Percentiles rank a stretch among this genome's conserved stretches.
phyloP scores from a whole-genome alignment of 148 eudicot species.

The Camellia lanceoleosa region DNA sequence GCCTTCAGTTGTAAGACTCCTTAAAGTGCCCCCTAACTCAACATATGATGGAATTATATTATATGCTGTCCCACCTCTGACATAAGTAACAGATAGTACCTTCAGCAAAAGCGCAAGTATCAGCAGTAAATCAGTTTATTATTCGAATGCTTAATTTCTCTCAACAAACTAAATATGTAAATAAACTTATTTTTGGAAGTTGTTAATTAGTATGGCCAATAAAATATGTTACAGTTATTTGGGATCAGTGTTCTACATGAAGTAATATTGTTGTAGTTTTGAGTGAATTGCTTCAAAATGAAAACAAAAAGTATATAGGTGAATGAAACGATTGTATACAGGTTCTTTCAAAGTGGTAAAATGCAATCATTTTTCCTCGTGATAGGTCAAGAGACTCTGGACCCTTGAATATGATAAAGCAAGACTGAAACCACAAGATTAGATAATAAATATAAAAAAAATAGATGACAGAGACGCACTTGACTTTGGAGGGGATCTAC shows the following conservation, averaged over 20 bases:
- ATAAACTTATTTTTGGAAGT: not conserved
- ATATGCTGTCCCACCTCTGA: constrained; percentile 56
- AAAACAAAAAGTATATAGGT: no score
- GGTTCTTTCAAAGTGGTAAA: not conserved
- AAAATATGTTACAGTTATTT: not conserved
- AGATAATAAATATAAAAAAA: not conserved
- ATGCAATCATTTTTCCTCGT: not conserved
- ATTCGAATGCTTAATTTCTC: not conserved
- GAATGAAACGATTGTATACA: not conserved
- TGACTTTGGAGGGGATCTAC: constrained; percentile 71
- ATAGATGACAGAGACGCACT: constrained; percentile 27
- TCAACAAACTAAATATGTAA: not conserved
- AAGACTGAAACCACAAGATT: not conserved
- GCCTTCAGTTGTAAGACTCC: constrained; percentile 82
- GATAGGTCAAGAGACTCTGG: constrained; percentile 8
- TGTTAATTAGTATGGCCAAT: not conserved
- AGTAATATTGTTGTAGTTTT: not conserved
- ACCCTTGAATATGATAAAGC: not conserved
- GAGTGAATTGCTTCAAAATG: no score
- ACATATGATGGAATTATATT: constrained; percentile 60
- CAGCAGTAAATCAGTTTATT: not conserved
- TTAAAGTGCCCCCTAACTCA: constrained; percentile 72
- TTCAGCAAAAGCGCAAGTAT: constrained; percentile 31
- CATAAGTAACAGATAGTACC: constrained; percentile 81
- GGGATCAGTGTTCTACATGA: not conserved